Evolutionary conservation across 1,284 basidiomycete species (phyloP).

Genomic region (Gymnopus androsaceus): DNA sequence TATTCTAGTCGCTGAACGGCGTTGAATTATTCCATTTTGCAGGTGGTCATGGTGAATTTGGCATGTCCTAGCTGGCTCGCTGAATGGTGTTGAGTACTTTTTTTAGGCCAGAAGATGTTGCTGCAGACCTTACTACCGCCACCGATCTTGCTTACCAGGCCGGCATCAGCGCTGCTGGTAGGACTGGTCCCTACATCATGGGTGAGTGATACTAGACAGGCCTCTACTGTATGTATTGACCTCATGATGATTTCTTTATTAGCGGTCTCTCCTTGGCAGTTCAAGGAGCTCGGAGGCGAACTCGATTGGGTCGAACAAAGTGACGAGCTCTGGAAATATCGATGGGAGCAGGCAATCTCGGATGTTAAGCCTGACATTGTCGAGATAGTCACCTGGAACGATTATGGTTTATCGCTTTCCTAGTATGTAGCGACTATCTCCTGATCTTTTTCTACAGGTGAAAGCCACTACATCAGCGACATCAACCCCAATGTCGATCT

Average conservation of each 20-base stretch:
- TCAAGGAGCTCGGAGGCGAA: conserved; percentile 39
- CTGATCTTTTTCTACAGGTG: conserved; percentile 5
- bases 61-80: neutral
- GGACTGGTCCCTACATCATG: conserved; percentile 37
- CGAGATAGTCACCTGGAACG: conserved; percentile 38
- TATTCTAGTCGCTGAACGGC: too few relatives aligned
- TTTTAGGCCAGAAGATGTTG: conserved; percentile 29
- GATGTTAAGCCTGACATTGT: conserved; percentile 40
- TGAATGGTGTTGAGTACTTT: neutral
- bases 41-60: conserved; percentile 34
- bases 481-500: conserved; percentile 34
- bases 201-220: conserved; percentile 23
- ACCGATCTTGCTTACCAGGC: conserved; percentile 31
- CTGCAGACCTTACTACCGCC: conserved; percentile 29
- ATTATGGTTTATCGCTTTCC: conserved; percentile 20
- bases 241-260: conserved; percentile 25
- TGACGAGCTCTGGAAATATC: conserved; percentile 37
- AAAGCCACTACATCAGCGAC: conserved; percentile 31
- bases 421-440: too few relatives aligned
- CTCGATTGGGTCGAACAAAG: conserved; percentile 36
- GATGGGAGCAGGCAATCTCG: conserved; percentile 33
- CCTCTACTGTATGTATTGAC: neutral
- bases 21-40: too few relatives aligned
- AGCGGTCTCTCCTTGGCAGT: conserved; percentile 48
- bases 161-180: conserved; percentile 17